phyloP scores from a whole-genome alignment of 495 filamentous ascomycete species.

The Penicillium taxi region DNA sequence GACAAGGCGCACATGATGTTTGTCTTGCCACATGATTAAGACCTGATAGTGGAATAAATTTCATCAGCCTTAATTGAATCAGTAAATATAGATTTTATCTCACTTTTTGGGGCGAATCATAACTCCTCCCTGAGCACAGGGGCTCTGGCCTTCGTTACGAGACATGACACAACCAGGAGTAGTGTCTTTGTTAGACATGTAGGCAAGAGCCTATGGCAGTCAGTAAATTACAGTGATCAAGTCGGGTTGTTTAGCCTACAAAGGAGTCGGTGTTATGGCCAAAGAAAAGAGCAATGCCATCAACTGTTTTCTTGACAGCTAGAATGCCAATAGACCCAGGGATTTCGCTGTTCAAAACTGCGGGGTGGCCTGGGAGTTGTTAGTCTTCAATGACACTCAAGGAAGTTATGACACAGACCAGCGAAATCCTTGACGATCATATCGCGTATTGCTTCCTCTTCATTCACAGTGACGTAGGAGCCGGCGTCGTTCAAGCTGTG shows the following conservation, averaged over 20 bases:
- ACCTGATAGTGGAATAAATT: too few relatives aligned
- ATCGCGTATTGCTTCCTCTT: conserved; percentile 60
- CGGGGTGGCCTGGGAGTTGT: conserved; percentile 53
- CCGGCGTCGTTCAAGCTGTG: conserved; percentile 53
- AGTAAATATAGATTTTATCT: too few relatives aligned
- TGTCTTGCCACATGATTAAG: too few relatives aligned
- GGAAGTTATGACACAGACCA: conserved; percentile 30
- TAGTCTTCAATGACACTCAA: conserved; percentile 6
- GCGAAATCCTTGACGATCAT: conserved; percentile 78
- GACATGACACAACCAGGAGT: conserved; percentile 79
- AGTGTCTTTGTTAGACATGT: conserved; percentile 70
- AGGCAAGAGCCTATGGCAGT: conserved; percentile 57
- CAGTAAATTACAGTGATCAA: conserved; percentile 1
- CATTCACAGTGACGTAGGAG: conserved; percentile 51
- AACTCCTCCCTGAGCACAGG: conserved; percentile 34
- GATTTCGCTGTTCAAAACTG: conserved; percentile 61
- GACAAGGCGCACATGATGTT: too few relatives aligned
- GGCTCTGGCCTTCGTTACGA: conserved; percentile 39
- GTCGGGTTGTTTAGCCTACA: conserved; percentile 27
- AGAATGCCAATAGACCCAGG: conserved; percentile 75
- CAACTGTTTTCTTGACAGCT: conserved; percentile 65
- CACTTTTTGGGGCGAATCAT: conserved; percentile 21
- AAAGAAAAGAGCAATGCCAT: conserved; percentile 72
- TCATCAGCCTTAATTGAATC: too few relatives aligned
- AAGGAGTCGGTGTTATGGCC: conserved; percentile 93